phyloP scores from a whole-genome alignment of 2,329 filamentous ascomycete species.

The Aspergillus costaricaensis region DNA sequence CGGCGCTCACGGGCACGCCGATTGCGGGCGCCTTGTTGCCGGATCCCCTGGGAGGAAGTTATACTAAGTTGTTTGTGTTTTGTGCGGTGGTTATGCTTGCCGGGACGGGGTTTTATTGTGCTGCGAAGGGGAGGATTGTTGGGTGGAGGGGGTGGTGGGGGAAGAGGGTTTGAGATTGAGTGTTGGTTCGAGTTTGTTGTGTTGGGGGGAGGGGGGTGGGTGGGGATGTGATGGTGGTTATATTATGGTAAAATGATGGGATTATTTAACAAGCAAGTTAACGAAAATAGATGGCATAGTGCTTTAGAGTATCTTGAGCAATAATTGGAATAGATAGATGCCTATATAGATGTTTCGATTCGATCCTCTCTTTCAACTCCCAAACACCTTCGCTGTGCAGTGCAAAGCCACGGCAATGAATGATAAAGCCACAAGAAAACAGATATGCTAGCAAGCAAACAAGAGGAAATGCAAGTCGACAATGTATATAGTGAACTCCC shows the following conservation, averaged over 20 bases:
- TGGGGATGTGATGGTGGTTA: background rate
- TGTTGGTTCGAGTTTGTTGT: too few species aligned
- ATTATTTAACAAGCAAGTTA: background rate
- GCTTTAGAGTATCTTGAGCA: background rate
- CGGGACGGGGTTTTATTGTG: slow-evolving; percentile 26
- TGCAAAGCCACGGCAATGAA: slow-evolving; percentile 16
- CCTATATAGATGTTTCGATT: background rate
- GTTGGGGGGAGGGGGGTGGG: background rate
- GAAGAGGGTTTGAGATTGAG: slow-evolving; percentile 23
- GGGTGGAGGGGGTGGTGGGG: slow-evolving; percentile 21
- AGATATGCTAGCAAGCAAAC: background rate
- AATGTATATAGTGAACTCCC: background rate
- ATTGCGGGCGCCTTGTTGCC: slow-evolving; percentile 33
- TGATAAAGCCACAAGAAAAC: background rate
- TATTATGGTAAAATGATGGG: too few species aligned
- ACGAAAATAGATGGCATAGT: background rate
- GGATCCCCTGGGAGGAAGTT: slow-evolving; percentile 28
- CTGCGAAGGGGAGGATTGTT: slow-evolving; percentile 27
- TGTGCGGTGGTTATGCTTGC: slow-evolving; percentile 30
- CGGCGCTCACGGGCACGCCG: slow-evolving; percentile 56
- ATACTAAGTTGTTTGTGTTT: slow-evolving; percentile 29
- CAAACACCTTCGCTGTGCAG: slow-evolving; percentile 28
- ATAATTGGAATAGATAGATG: background rate
- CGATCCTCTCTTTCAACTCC: slow-evolving; percentile 1
- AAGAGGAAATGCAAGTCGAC: background rate